Evolutionary conservation across 441 rosid species (phyloP).

Genomic region (Adansonia madagascariensis): DNA sequence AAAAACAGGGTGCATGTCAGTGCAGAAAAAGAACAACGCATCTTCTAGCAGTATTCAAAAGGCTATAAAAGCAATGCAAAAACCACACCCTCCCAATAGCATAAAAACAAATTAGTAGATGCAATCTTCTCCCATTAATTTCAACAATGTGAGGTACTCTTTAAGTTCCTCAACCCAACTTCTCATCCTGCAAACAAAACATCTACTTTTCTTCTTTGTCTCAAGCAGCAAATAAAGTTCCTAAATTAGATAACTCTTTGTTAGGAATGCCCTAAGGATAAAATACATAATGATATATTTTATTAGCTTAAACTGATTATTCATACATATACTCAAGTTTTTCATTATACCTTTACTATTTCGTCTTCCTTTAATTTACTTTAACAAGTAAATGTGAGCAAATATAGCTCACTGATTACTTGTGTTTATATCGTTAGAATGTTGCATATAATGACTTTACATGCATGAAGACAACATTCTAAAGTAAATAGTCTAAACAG

Average conservation of each 20-base stretch:
- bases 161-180: slow-evolving; percentile 10
- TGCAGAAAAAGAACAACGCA: not conserved
- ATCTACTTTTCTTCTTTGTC: not conserved
- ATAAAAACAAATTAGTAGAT: not conserved
- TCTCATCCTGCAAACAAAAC: slow-evolving; percentile 3
- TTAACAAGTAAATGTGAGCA: no score
- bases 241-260: not conserved
- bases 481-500: no score
- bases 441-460: no score
- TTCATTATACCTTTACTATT: no score
- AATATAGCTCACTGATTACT: no score
- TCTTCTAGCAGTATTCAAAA: not conserved
- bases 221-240: not conserved
- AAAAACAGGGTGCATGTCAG: not conserved
- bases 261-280: no score
- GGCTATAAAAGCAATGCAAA: not conserved
- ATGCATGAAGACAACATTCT: no score
- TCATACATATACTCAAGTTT: no score
- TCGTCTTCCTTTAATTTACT: no score
- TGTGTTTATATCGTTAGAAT: no score
- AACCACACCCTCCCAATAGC: not conserved
- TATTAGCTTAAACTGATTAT: no score
- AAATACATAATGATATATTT: no score
- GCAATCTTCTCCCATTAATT: not conserved
- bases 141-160: not conserved